These are phyloP conservation scores for Blumeriella jaapii DNA, from an alignment of 2,329 filamentous ascomycete species.

Conservation along the genomic window DNA sequence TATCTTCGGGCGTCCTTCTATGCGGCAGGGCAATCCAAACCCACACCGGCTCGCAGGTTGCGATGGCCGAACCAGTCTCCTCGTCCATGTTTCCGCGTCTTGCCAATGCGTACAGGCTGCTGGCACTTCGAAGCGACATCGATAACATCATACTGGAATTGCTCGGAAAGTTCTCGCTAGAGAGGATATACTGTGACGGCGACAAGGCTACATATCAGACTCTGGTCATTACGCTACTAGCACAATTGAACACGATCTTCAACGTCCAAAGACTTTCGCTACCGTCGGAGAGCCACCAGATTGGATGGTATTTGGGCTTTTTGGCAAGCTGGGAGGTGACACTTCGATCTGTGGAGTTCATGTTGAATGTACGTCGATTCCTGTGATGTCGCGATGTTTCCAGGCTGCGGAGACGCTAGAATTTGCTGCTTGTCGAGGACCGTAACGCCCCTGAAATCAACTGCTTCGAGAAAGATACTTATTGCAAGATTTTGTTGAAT, in stretches of 20 bases:
- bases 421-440: too few relatives aligned
- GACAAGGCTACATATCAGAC: constrained; percentile 29
- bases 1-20: constrained; percentile 1
- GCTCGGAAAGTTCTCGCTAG: constrained; percentile 33
- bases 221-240: constrained; percentile 28
- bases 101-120: constrained; percentile 28
- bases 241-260: constrained; percentile 31
- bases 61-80: constrained; percentile 24
- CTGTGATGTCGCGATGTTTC: too few relatives aligned
- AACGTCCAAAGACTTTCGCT: constrained; percentile 31
- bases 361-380: too few relatives aligned
- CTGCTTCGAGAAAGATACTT: too few relatives aligned
- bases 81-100: constrained; percentile 30
- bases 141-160: constrained; percentile 32
- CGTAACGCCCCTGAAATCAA: too few relatives aligned
- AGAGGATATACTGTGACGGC: constrained; percentile 30
- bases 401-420: too few relatives aligned
- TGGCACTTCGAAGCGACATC: constrained; percentile 31
- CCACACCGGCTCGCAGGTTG: constrained; percentile 1
- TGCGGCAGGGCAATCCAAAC: constrained; percentile 3
- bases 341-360: constrained; percentile 30
- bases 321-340: constrained; percentile 32
- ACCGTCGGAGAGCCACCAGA: constrained; percentile 28
- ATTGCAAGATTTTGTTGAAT: too few relatives aligned
- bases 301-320: constrained; percentile 30